Percentiles rank a stretch among this genome's conserved stretches.
phyloP scores from a whole-genome alignment of 441 rosid genomes.

The Pelargonium cotyledonis region DNA sequence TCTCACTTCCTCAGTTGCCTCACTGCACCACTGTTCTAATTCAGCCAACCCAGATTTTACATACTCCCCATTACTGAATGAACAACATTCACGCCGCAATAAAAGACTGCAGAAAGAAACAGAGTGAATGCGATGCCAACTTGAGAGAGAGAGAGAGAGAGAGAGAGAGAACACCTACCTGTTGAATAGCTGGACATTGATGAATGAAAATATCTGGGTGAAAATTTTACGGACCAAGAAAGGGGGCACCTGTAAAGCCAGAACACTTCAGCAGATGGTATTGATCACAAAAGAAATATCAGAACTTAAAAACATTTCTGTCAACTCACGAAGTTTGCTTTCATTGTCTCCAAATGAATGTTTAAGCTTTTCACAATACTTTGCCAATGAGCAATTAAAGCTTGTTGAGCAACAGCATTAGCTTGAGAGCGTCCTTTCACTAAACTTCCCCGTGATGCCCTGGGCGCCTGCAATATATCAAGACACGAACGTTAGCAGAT shows the following conservation, averaged over 20 bases:
- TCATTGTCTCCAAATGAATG: conserved; percentile 75
- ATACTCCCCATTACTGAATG: conserved; percentile 53
- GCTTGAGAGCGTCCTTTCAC: conserved; percentile 96
- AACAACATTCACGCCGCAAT: conserved; percentile 2
- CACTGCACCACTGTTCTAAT: conserved; percentile 91
- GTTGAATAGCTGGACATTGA: conserved; percentile 83
- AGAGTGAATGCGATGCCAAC: too few species aligned
- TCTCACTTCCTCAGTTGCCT: conserved; percentile 96
- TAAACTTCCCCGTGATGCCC: conserved; percentile 97
- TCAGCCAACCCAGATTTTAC: conserved; percentile 95
- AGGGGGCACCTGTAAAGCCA: conserved; percentile 61
- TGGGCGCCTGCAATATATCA: conserved; percentile 58
- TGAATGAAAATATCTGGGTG: conserved; percentile 85
- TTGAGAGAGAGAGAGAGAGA: too few species aligned
- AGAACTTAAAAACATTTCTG: neutral
- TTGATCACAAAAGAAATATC: neutral
- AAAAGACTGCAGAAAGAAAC: conserved; percentile 1
- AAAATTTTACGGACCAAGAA: conserved; percentile 82
- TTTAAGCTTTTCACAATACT: conserved; percentile 95
- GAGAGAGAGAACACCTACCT: conserved; percentile 29
- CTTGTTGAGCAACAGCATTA: conserved; percentile 81
- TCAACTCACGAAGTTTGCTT: conserved; percentile 63
- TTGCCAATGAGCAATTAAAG: conserved; percentile 98
- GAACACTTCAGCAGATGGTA: too few species aligned
- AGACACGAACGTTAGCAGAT: too few species aligned